A percentile compares a stretch with the other conserved stretches of the same genome.
Evolutionary conservation across 805 yeast species (phyloP).

Genomic region (Wickerhamomyces queroliae): DNA sequence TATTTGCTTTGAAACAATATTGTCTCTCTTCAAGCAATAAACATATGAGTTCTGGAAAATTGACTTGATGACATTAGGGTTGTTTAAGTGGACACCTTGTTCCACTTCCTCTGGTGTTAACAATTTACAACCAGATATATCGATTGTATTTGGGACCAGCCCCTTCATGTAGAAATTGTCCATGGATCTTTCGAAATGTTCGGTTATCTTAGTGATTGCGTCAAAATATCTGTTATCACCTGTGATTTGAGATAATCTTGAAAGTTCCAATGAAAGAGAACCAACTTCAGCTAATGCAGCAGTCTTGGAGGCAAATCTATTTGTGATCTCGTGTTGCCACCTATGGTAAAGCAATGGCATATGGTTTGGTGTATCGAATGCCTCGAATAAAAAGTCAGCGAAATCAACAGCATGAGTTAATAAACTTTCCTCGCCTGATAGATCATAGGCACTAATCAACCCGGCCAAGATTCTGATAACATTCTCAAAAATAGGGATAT

Average conservation of each 20-base stretch:
- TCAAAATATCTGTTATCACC: slow-evolving; percentile 42
- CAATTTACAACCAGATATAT: slow-evolving; percentile 45
- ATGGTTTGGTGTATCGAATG: slow-evolving; percentile 55
- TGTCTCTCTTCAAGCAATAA: slow-evolving; percentile 27
- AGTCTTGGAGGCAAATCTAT: slow-evolving; percentile 31
- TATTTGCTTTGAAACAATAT: slow-evolving; percentile 11
- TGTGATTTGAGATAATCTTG: slow-evolving; percentile 46
- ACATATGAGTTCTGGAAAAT: slow-evolving; percentile 24
- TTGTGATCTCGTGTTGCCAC: slow-evolving; percentile 32
- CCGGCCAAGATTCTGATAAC: slow-evolving; percentile 50
- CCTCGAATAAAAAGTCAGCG: slow-evolving; percentile 43
- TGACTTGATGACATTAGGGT: slow-evolving; percentile 31
- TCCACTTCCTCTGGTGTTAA: slow-evolving; percentile 23
- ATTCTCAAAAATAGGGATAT: slow-evolving; percentile 45
- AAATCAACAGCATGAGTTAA: slow-evolving; percentile 37
- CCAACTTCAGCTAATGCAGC: slow-evolving; percentile 41
- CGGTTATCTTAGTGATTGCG: slow-evolving; percentile 40
- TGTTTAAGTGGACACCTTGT: slow-evolving; percentile 27
- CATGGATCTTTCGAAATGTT: slow-evolving; percentile 28
- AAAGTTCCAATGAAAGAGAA: slow-evolving; percentile 45
- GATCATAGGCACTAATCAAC: slow-evolving; percentile 44
- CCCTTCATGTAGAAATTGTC: slow-evolving; percentile 33
- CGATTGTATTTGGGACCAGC: slow-evolving; percentile 38
- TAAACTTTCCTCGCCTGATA: slow-evolving; percentile 31
- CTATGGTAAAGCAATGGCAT: slow-evolving; percentile 43